Base-by-base conservation (phyloP, 148 eudicot genomes). In the Rhododendron ferrugineum region DNA sequence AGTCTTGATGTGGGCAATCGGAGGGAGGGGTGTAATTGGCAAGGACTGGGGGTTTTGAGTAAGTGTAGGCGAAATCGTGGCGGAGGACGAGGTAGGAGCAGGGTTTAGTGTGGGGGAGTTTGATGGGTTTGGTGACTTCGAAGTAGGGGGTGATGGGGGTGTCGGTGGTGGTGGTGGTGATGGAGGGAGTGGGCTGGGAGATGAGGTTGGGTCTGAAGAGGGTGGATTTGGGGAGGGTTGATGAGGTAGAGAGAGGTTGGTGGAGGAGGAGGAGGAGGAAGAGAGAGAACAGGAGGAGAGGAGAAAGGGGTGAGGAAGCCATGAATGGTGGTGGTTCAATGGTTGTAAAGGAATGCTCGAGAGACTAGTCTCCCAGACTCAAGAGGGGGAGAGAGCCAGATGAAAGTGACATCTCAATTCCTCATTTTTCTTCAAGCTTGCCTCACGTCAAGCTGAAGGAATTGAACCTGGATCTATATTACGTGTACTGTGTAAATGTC, bases 1-100 rank as follows among this genome's bases (percentile, higher is more conserved):
- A 91, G 0, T 85, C 42, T 5, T 84, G 85, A 5, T 86, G 84
- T 16, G 91, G 94, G 89, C 93, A 96, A 68, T 91, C 78, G 2
- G 88, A 81, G 10, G 98, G 95, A 1, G 98, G 97, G 14, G 87
- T 83, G 91, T 95, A 96, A 23, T 91, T 34, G 0, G 92, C 90
- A 1, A 85, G 81, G 42, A 93, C 91, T 0, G 97, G 98, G 3
- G 96, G 89, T 28, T 85, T 88, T 0, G 86, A 87, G 82, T 96
- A 96, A 0, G 99, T 94, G 90, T 20, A 93, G 36, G 79, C 99
- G 60, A 96, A 96, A 52, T 93, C 93, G 54, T 95, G 99, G 30
- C 81, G 85, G 79, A 96, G 95, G 85, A 95, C 26, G 74, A 56
- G 87, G 85, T 91, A 88, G 3, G 96, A 90, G 82, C 95, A 94